phyloP scores from a whole-genome alignment of 139 green algal genomes.

The Micractinium conductrix region DNA sequence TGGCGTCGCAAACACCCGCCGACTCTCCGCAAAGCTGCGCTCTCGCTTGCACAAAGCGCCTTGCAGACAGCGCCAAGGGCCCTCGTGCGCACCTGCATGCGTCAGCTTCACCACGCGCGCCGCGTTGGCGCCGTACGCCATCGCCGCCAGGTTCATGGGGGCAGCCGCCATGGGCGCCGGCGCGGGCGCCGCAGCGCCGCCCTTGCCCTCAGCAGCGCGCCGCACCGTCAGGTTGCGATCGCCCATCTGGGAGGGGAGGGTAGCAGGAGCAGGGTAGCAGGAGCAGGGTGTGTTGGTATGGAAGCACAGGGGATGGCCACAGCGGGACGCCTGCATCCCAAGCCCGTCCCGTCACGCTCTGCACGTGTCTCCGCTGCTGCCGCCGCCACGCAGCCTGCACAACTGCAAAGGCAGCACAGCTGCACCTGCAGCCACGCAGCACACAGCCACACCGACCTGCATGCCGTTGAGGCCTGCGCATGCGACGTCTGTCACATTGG shows the following conservation, averaged over 20 bases:
- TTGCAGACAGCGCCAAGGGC: too few relatives aligned
- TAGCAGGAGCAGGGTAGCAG: background rate
- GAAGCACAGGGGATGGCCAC: too few relatives aligned
- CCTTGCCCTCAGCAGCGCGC: conserved; percentile 19
- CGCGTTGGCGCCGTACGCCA: conserved; percentile 4
- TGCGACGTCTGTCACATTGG: conserved; percentile 85
- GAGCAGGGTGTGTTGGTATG: too few relatives aligned
- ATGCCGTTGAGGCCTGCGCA: conserved; percentile 93
- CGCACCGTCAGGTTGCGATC: conserved; percentile 90
- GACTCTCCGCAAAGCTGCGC: too few relatives aligned
- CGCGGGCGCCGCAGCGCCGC: conserved; percentile 7
- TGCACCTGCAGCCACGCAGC: too few relatives aligned
- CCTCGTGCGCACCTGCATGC: conserved; percentile 25
- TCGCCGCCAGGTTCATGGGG: background rate
- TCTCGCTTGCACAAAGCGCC: too few relatives aligned
- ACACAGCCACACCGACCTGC: conserved; percentile 27
- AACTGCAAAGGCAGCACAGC: too few relatives aligned
- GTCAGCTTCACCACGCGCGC: conserved; percentile 39
- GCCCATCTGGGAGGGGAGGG: conserved; percentile 74
- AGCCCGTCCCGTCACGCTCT: too few relatives aligned
- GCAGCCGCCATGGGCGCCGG: conserved; percentile 3
- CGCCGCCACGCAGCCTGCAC: too few relatives aligned
- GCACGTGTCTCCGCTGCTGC: too few relatives aligned
- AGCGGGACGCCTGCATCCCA: too few relatives aligned
- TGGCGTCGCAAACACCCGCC: too few relatives aligned